Conservation (phyloP, 371 early-diverging fungal genomes). For the Saksenaea vasiformis region DNA sequence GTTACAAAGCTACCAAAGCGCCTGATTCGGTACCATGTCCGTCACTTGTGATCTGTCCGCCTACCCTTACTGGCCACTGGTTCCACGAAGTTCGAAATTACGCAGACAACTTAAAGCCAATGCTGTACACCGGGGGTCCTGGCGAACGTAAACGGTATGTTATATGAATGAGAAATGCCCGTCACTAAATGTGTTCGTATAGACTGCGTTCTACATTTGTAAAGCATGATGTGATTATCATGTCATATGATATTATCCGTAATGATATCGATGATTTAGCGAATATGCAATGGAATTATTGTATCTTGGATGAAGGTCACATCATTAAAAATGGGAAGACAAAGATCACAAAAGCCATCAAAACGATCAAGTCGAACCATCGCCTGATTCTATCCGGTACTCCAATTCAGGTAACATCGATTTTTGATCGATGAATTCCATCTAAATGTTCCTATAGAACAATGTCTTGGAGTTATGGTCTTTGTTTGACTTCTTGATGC, state of each 20-base stretch:
- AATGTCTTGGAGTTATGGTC: constrained; percentile 98
- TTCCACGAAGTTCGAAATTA: constrained; percentile 90
- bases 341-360: constrained; percentile 90
- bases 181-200: neutral
- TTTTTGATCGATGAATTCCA: neutral
- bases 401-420: constrained; percentile 81
- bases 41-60: constrained; percentile 97
- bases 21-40: constrained; percentile 74
- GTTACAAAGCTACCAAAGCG: constrained; percentile 61
- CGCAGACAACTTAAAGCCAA: constrained; percentile 74
- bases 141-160: constrained; percentile 73
- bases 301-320: constrained; percentile 99
- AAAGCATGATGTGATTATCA: constrained; percentile 83
- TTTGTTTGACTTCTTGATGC: constrained; percentile 98
- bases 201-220: constrained; percentile 46
- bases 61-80: constrained; percentile 98
- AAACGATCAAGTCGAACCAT: constrained; percentile 81
- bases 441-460: constrained; percentile 57
- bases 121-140: constrained; percentile 85
- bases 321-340: constrained; percentile 97
- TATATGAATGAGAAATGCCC: neutral
- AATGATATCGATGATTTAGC: constrained; percentile 90
- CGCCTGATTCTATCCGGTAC: constrained; percentile 98
- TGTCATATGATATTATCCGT: constrained; percentile 96
- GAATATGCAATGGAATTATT: constrained; percentile 88